Base-by-base conservation (phyloP, 768 basidiomycete species). In the Aureoboletus auriporus region DNA sequence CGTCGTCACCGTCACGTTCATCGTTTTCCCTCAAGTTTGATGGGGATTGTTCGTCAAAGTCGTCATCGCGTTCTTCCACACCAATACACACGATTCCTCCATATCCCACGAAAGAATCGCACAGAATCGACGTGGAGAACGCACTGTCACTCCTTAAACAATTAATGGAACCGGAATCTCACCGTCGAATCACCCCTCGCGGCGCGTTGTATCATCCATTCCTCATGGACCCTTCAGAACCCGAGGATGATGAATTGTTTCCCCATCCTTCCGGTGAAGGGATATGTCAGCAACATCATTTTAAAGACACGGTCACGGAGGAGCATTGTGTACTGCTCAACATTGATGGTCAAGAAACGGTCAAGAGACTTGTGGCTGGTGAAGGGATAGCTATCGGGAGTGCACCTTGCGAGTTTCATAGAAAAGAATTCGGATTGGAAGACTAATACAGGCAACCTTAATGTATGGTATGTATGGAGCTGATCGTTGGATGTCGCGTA, bases 181-280 rank as follows among this genome's bases (percentile, higher is more conserved):
- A 82, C 17, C 81, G 78, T 45, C 80, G 94, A 17, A 77, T 84
- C 47, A 92, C 89, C 4, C 90, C 94, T 4, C 75, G 76, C 14
- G 72, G 78, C 7, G 90, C 86, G 14, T 74, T 98, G 39, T 77
- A 78, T 49, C 93, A 97, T 60, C 76, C 80, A 0, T 97, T 96
- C 68, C 73, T 97, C 9, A 54, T 59, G 28, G 80, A 78, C 39
- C 61, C 67, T 0, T 75, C 71, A 16, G 73, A 69, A 28, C 58
- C 55, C 4, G 76, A 74, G 29, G 85, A 89, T 45, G 85, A 88
- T 49, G 80, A 77, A 48, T 77, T 76, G 54, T 79, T 83, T 46
- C 89, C 89, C 7, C 84, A 86, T 59, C 79, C 77, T 20, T 78
- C 75, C 46, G 84, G 83, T 2, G 71, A 79, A 54, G 90, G 89